Evolutionary conservation across 2,329 filamentous ascomycete species (phyloP), one percentile per base, ranked within the genome.

Genomic region (Aspergillus eucalypticola): DNA sequence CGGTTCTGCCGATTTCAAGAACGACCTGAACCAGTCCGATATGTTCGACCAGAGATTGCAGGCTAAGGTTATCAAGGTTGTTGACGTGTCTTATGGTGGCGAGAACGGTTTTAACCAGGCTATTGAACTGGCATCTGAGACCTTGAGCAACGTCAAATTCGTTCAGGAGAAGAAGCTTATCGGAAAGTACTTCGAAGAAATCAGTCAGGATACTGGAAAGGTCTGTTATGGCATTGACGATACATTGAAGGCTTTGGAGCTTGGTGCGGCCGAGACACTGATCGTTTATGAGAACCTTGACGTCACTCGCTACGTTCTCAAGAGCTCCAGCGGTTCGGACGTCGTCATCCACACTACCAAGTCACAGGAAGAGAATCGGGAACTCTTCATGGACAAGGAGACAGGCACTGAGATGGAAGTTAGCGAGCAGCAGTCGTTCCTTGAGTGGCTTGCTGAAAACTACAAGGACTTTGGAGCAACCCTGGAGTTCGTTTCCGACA

Each of bases 141-240:
- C 95, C 7, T 86, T 99, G 51, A 91, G 93, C 79, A 99, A 98
- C 76, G 95, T 99, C 86, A 99, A 99, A 82, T 99, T 99, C 78
- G 97, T 99, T 77, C 95, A 99, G 81, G 95, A 99, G 86, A 99
- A 99, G 90, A 99, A 97, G 83, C 88, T 99, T 65, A 99, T 99
- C 74, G 94, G 94, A 77, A 92, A 91, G 76, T 99, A 99, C 84
- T 99, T 99, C 72, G 93, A 99, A 77, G 94, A 99, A 80, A 98
- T 99, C 73, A 96, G 92, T 77, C 92, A 96, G 79, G 95, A 99
- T 75, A 96, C 90, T 55, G 95, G 95, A 69, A 95, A 92, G 75
- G 88, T 99, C 69, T 99, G 95, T 84, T 99, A 99, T 78, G 92
- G 95, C 84, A 89, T 99, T 64, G 95, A 98, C 1, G 96, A 99